Percentiles rank a stretch among this genome's conserved stretches.
phyloP scores from a whole-genome alignment of 2,329 filamentous ascomycete genomes.

The Penicillium sp. region DNA sequence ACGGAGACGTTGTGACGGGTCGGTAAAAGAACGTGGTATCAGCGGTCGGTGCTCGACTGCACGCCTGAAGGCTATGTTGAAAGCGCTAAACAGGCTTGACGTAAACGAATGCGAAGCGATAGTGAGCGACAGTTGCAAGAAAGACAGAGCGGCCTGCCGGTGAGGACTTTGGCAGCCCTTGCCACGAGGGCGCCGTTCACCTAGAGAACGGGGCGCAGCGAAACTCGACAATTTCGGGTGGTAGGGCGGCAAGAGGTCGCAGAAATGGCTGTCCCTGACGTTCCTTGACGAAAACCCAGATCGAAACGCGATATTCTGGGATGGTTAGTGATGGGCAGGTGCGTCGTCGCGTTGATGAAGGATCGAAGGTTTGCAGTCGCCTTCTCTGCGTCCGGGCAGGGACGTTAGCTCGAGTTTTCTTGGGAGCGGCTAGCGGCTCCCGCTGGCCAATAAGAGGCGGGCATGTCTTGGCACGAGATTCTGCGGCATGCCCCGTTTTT shows the following conservation, averaged over 20 bases:
- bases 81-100: background rate
- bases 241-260: constrained; percentile 23
- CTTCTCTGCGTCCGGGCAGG: constrained; percentile 36
- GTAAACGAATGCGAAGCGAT: background rate
- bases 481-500: background rate
- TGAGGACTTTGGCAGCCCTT: constrained; percentile 46
- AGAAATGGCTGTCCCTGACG: constrained; percentile 24
- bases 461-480: background rate
- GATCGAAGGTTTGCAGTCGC: constrained; percentile 39
- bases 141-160: constrained; percentile 35
- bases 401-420: constrained; percentile 36
- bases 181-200: constrained; percentile 45
- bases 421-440: constrained; percentile 15
- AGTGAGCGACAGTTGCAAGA: constrained; percentile 26
- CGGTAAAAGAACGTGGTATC: constrained; percentile 4
- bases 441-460: constrained; percentile 7
- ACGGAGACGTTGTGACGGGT: constrained; percentile 12
- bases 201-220: constrained; percentile 34
- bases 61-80: background rate
- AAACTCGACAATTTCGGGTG: constrained; percentile 24
- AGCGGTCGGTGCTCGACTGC: constrained; percentile 3
- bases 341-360: constrained; percentile 37
- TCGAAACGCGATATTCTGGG: constrained; percentile 38
- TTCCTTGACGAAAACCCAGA: constrained; percentile 38
- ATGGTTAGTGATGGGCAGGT: constrained; percentile 28